Conservation (phyloP, 2,329 filamentous ascomycete species). For the Rutstroemia sp. region DNA sequence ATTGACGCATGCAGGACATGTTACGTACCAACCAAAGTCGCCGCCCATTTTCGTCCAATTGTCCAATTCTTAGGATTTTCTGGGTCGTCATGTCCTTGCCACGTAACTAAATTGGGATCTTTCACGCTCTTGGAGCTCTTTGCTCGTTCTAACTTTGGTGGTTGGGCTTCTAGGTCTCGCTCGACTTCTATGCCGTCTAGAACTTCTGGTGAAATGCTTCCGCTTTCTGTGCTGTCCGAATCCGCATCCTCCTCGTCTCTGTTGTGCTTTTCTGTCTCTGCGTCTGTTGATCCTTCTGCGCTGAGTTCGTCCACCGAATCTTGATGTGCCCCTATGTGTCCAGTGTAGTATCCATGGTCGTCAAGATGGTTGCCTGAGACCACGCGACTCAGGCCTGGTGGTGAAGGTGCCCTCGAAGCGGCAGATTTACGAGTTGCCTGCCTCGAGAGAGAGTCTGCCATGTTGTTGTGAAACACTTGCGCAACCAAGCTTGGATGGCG, state of each 20-base stretch:
- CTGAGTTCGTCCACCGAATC: not conserved
- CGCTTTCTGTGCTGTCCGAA: constrained; percentile 2
- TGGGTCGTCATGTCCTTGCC: constrained; percentile 22
- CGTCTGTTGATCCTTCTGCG: not conserved
- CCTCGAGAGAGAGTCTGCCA: not conserved
- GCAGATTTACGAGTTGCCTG: constrained; percentile 2
- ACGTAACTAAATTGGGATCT: constrained; percentile 23
- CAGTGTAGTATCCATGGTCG: constrained; percentile 14
- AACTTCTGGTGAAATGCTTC: constrained; percentile 18
- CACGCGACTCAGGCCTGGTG: constrained; percentile 12
- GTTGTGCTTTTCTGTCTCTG: not conserved
- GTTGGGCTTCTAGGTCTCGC: constrained; percentile 19
- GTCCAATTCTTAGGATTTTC: constrained; percentile 27
- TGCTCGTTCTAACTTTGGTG: constrained; percentile 15
- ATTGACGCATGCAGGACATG: no score
- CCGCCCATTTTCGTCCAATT: constrained; percentile 37
- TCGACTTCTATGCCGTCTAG: constrained; percentile 20
- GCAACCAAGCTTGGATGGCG: not conserved
- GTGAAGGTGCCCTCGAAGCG: constrained; percentile 10
- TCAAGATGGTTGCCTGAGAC: constrained; percentile 20
- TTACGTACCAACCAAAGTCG: constrained; percentile 35
- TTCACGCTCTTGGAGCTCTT: constrained; percentile 16
- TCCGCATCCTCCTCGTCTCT: not conserved
- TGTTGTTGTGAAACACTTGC: not conserved
- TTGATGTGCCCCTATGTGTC: not conserved